Evolutionary conservation across 495 filamentous ascomycete genomes (phyloP), one percentile per base, ranked within the genome.

Genomic region (Xeromyces bisporus): DNA sequence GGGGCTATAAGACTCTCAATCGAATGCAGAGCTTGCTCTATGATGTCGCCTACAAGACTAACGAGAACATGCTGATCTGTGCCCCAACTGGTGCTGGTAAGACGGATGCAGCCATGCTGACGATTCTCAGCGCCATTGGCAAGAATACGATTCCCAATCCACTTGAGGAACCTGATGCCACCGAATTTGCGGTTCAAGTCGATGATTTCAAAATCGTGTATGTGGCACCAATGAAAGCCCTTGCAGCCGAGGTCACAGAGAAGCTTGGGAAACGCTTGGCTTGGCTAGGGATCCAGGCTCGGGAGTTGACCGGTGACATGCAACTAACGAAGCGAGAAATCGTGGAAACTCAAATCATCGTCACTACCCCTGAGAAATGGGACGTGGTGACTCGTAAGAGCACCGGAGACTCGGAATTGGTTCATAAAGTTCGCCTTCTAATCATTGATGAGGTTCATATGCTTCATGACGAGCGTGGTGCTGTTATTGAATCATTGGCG

Each of bases 381-480:
- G 89, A 99, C 56, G 87, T 96, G 8, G 79, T 96, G 18, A 99
- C 89, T 7, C 67, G 89, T 26, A 99, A 96, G 53, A 87, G 89
- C 28, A 93, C 83, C 1, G 89, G 89, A 2, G 89, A 99, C 47
- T 96, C 91, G 4, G 91, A 94, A 47, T 67, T 99, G 7, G 89
- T 96, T 2, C 89, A 96, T 43, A 97, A 99, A 44, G 89, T 99
- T 7, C 72, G 89, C 11, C 59, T 99, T 17, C 67, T 99, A 30
- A 96, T 99, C 40, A 93, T 99, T 45, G 89, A 99, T 52, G 89
- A 99, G 56, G 89, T 99, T 2, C 89, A 99, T 43, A 99, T 99
- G 89, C 75, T 99, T 40, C 89, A 99, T 45, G 89, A 99, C 48
- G 89, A 94, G 47, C 74, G 89, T 44, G 89, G 89, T 43, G 84